Base-by-base conservation (phyloP, 805 yeast genomes). In the Metschnikowia colocasiae region DNA sequence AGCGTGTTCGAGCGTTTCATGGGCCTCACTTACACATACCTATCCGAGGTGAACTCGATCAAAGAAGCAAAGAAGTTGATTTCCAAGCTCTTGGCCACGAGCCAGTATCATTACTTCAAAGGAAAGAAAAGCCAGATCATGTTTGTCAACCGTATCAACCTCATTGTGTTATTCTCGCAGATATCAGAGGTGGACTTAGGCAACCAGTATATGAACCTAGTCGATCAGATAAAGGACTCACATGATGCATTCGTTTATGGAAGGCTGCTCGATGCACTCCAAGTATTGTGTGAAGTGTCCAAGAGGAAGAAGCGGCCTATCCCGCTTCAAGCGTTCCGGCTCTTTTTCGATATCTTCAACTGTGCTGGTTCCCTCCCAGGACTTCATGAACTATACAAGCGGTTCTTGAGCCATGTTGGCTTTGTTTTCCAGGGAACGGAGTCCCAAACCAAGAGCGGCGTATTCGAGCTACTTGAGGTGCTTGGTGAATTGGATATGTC, bases 91-190 rank as follows among this genome's bases (percentile, higher is more conserved):
- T 59, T 71, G 30, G 64, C 69, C 0, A 68, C 76, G 1, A 71
- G 75, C 44, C 66, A 63, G 37, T 70, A 59, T 39, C 59, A 53
- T 3, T 70, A 67, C 42, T 58, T 57, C 23, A 57, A 55, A 18
- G 65, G 60, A 9, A 56, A 57, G 42, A 54, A 48, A 6, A 62
- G 63, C 40, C 61, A 57, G 36, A 59, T 59, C 4, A 68, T 68
- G 62, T 71, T 63, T 44, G 53, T 63, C 25, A 72, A 72, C 47
- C 53, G 77, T 30, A 48, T 70, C 31, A 72, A 72, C 46, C 63
- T 70, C 45, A 58, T 71, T 3, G 44, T 65, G 6, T 47, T 72
- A 13, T 54, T 72, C n/a, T 49, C 59, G 7, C 74, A 66, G 46
- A 27, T 70, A 9, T 68, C 74, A 1, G 61, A 59, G 6, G 59